Conservation (phyloP, 805 yeast genomes). For the Ogataea nakhonphanomensis region DNA sequence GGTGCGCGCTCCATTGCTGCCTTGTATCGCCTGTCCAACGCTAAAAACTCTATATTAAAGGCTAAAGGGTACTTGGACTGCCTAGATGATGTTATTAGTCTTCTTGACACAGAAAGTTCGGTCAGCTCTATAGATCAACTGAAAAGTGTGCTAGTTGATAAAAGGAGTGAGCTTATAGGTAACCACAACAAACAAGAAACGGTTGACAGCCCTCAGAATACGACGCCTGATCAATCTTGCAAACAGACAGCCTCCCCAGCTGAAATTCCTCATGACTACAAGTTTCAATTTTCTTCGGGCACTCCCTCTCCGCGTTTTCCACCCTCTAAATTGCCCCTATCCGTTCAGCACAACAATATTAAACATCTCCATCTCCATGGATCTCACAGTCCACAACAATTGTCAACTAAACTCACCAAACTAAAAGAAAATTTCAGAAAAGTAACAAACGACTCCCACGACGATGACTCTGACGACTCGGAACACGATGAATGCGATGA, state of each 20-base stretch:
- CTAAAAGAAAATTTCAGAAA: constrained; percentile 12
- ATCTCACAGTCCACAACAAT: constrained; percentile 8
- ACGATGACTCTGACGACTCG: constrained; percentile 9
- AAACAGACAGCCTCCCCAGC: not conserved
- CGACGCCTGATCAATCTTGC: not conserved
- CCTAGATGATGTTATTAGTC: constrained; percentile 46
- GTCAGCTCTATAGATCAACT: constrained; percentile 36
- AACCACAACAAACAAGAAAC: not conserved
- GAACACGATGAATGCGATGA: constrained; percentile 14
- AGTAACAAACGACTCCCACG: constrained; percentile 2
- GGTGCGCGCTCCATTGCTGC: constrained; percentile 74
- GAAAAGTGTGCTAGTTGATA: constrained; percentile 34
- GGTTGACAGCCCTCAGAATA: not conserved
- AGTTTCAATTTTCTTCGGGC: constrained; percentile 12
- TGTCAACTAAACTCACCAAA: constrained; percentile 7
- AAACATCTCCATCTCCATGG: constrained; percentile 13
- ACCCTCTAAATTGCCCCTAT: constrained; percentile 20
- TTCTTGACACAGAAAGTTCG: constrained; percentile 20
- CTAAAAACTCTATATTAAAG: constrained; percentile 43
- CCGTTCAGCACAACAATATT: constrained; percentile 20
- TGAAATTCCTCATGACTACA: constrained; percentile 16
- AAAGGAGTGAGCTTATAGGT: constrained; percentile 25
- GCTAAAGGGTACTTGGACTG: constrained; percentile 62
- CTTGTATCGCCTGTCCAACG: constrained; percentile 58
- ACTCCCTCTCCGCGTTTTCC: constrained; percentile 28